Percentiles rank a stretch among this genome's conserved stretches.
phyloP scores from a whole-genome alignment of 2,329 filamentous ascomycete genomes.

The Plenodomus biglobosus region DNA sequence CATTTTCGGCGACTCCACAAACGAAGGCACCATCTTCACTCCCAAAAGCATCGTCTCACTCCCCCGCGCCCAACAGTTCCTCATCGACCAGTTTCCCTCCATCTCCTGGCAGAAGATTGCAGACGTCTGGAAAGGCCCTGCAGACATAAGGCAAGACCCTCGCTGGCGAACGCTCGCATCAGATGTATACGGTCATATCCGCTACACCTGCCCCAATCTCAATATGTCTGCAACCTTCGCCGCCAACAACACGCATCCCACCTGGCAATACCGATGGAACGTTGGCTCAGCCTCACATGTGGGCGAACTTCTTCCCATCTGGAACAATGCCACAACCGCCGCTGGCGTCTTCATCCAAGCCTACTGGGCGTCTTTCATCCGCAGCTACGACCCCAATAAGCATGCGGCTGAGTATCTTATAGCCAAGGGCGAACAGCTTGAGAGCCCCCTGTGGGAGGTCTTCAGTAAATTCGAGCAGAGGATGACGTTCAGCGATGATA shows the following conservation, averaged over 20 bases:
- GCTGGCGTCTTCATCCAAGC: slow-evolving; percentile 37
- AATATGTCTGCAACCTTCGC: slow-evolving; percentile 44
- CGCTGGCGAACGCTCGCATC: slow-evolving; percentile 44
- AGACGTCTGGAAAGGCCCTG: slow-evolving; percentile 32
- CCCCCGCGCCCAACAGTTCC: slow-evolving; percentile 41
- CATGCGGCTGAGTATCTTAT: slow-evolving; percentile 28
- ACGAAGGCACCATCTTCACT: slow-evolving; percentile 48
- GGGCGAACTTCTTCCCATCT: slow-evolving; percentile 44
- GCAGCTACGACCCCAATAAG: slow-evolving; percentile 45
- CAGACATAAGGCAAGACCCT: slow-evolving; percentile 22
- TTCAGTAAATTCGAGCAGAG: slow-evolving; percentile 23
- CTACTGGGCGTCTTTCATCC: slow-evolving; percentile 52
- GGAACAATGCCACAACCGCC: slow-evolving; percentile 38
- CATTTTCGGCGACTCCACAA: slow-evolving; percentile 50
- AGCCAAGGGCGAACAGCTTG: slow-evolving; percentile 15
- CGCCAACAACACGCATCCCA: slow-evolving; percentile 26
- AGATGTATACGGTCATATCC: slow-evolving; percentile 52
- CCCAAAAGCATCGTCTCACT: slow-evolving; percentile 39
- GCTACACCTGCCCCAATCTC: slow-evolving; percentile 52
- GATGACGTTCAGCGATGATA: slow-evolving; percentile 30
- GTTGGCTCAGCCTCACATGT: slow-evolving; percentile 46
- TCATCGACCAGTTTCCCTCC: slow-evolving; percentile 44
- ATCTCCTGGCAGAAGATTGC: slow-evolving; percentile 36
- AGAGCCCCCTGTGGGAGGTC: slow-evolving; percentile 32
- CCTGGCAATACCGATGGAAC: slow-evolving; percentile 55